phyloP scores from a whole-genome alignment of 2,329 filamentous ascomycete species.

The Epichloe glyceriae region DNA sequence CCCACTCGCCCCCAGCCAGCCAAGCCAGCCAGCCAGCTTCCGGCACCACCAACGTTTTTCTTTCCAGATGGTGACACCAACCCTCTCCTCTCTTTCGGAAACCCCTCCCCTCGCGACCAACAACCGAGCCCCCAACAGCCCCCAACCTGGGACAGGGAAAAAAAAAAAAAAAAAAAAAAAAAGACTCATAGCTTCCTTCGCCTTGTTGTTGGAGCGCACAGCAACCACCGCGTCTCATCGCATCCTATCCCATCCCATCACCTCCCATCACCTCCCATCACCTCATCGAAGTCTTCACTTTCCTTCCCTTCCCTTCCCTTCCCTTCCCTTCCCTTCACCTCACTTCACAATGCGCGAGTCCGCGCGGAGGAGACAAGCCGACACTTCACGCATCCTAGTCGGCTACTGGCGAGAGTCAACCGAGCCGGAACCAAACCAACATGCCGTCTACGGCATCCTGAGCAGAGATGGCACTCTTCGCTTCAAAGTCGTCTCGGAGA shows the following conservation, averaged over 20 bases:
- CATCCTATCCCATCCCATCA: not conserved
- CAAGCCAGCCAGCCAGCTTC: not conserved
- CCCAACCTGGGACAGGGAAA: not conserved
- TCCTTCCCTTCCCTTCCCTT: not conserved
- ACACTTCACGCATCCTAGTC: not conserved
- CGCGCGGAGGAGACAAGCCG: not conserved
- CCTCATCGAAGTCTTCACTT: too few relatives aligned
- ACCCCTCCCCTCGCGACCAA: not conserved
- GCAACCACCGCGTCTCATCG: not conserved
- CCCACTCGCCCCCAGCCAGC: not conserved
- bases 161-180: not conserved
- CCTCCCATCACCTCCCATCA: not conserved
- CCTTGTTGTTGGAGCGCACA: not conserved
- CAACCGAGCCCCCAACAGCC: not conserved
- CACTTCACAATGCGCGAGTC: not conserved
- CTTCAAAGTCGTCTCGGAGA: constrained; percentile 1
- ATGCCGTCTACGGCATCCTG: constrained; percentile 2
- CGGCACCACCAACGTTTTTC: not conserved
- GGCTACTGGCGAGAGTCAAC: constrained; percentile 3
- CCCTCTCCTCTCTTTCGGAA: not conserved
- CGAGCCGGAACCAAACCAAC: constrained; percentile 1
- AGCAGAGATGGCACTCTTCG: constrained; percentile 1
- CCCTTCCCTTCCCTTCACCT: not conserved
- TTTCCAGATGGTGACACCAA: constrained; percentile 1
- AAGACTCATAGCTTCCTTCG: not conserved